Percentiles rank a stretch among this genome's conserved stretches.
phyloP scores from a whole-genome alignment of 345 rosid genomes.

The Kernera saxatilis region DNA sequence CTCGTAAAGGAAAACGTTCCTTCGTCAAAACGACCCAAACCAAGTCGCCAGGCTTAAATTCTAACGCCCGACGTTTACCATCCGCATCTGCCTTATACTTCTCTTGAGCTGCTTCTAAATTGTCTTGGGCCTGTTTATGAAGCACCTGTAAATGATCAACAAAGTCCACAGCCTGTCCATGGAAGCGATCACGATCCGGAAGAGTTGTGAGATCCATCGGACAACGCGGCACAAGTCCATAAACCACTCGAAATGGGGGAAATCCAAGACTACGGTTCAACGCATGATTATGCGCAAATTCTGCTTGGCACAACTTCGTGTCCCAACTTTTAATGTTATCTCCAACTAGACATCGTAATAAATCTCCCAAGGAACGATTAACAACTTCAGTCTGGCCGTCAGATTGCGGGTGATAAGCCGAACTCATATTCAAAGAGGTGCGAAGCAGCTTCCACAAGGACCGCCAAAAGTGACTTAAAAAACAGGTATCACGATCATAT shows the following conservation, averaged over 20 bases:
- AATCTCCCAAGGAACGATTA: not conserved
- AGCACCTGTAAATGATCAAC: no score
- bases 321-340: not conserved
- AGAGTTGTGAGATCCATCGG: not conserved
- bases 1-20: not conserved
- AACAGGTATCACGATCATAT: not conserved
- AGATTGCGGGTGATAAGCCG: not conserved
- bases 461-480: not conserved
- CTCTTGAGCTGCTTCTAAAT: not conserved
- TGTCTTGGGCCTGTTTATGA: not conserved
- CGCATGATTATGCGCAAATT: not conserved
- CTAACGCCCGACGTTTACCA: not conserved
- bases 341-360: not conserved
- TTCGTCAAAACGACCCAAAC: not conserved
- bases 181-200: not conserved
- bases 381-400: not conserved
- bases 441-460: not conserved
- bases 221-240: not conserved
- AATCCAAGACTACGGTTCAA: not conserved
- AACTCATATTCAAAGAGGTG: not conserved
- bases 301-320: not conserved
- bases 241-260: not conserved
- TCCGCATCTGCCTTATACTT: not conserved
- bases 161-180: not conserved
- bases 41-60: not conserved